Percentiles rank a stretch among this genome's conserved stretches.
phyloP scores from a whole-genome alignment of 2,329 filamentous ascomycete species.

The Sphaerostilbella broomeana region DNA sequence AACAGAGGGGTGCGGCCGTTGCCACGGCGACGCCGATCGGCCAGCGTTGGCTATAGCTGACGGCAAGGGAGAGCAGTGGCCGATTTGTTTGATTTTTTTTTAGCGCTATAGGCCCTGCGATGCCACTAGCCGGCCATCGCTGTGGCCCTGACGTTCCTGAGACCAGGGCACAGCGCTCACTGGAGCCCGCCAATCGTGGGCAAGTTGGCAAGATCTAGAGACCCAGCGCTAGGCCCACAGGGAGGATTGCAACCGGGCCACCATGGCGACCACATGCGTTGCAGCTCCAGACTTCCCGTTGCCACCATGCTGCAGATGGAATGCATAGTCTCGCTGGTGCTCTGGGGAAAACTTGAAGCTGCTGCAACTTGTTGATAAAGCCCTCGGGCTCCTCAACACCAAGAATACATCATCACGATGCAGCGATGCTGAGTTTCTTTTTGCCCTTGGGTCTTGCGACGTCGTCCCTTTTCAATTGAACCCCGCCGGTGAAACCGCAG shows the following conservation, averaged over 20 bases:
- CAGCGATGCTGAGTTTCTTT: too few species aligned
- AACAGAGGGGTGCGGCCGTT: conserved; percentile 18
- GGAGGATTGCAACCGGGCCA: conserved; percentile 1
- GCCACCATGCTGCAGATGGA: conserved; percentile 7
- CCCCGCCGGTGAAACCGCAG: neutral
- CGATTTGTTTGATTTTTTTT: neutral
- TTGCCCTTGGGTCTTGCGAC: too few species aligned
- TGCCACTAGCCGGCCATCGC: conserved; percentile 6
- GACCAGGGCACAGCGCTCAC: too few species aligned
- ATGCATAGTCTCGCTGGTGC: too few species aligned
- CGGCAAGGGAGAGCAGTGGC: conserved; percentile 12
- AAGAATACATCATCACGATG: too few species aligned
- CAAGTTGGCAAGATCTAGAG: too few species aligned
- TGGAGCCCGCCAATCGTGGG: too few species aligned
- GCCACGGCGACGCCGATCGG: conserved; percentile 12
- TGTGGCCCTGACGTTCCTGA: too few species aligned
- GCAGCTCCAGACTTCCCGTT: neutral
- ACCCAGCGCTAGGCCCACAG: neutral
- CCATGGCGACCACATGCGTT: conserved; percentile 14
- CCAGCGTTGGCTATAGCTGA: conserved; percentile 5
- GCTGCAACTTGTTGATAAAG: conserved; percentile 9
- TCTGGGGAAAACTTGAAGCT: conserved; percentile 2
- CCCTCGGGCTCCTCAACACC: neutral
- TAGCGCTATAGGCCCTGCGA: conserved; percentile 8
- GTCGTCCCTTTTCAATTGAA: conserved; percentile 1